Base-by-base conservation (phyloP, 257 asterid species). In the Solanum chiquidenum region DNA sequence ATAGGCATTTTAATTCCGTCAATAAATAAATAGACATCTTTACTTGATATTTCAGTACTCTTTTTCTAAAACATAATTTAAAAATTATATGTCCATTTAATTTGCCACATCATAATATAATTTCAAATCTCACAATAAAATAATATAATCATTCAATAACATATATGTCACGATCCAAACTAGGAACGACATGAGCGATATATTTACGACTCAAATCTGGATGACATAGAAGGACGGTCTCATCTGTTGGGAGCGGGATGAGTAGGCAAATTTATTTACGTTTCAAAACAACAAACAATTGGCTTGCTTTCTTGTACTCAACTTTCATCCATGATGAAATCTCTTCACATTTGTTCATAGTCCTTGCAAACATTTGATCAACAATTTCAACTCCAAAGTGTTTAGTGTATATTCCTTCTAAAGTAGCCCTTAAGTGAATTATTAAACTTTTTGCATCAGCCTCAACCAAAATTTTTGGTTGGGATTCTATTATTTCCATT, bases 221-320 rank as follows among this genome's bases (percentile, higher is more conserved):
- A 52, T 18, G n/a, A 52, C 9, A 16, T 52, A 16, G 62, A 18
- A 52, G 9, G 10, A 52, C n/a, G 4, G 9, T 52, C 62, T 52
- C 62, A 52, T 55, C 1, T 20, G 1, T 55, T 55, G 64, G 5
- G 4, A 55, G 4, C 12, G 2, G 12, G 12, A 58, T 7, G 66
- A 58, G 66, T 58, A 7, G 66, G 66, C 66, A 21, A 58, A 58
- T 7, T 58, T 62, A 62, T 62, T 62, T 52, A 33, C 29, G 44
- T 35, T 35, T 73, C 82, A 90, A 88, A 72, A 84, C 91, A 69
- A 85, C 12, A 40, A 90, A 86, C 44, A 91, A 25, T 16, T 90
- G 91, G 12, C 83, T 62, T 12, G 84, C 75, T 42, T 40, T 23
- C 18, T 27, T 29, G 79, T 75, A 23, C 33, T 33, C 34, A 6